phyloP scores from a whole-genome alignment of 2,329 filamentous ascomycete species.

The Phaeoacremonium minimum region DNA sequence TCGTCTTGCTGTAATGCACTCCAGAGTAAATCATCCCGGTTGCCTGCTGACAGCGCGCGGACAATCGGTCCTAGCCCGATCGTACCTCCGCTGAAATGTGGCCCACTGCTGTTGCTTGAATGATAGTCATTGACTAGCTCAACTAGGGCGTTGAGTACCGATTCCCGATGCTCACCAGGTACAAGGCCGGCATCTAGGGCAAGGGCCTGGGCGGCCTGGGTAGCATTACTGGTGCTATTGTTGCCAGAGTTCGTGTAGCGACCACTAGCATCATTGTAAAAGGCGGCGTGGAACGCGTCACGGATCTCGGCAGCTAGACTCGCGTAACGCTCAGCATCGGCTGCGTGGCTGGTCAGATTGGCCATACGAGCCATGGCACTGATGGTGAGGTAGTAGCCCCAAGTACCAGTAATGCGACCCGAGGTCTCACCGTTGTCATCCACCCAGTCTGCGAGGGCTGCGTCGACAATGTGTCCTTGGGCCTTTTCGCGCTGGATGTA shows the following conservation, averaged over 20 bases:
- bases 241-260: constrained; percentile 6
- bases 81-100: too few relatives aligned
- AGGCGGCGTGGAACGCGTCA: constrained; percentile 6
- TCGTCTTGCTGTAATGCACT: too few relatives aligned
- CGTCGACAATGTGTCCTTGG: constrained; percentile 5
- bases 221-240: too few relatives aligned
- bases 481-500: constrained; percentile 8
- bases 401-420: constrained; percentile 6
- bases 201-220: constrained; percentile 3
- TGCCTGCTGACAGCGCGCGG: too few relatives aligned
- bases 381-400: constrained; percentile 8
- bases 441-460: constrained; percentile 6
- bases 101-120: too few relatives aligned
- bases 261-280: constrained; percentile 4
- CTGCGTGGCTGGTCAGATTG: constrained; percentile 3
- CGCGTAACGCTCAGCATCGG: constrained; percentile 4
- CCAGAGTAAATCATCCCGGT: too few relatives aligned
- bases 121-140: too few relatives aligned
- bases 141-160: too few relatives aligned
- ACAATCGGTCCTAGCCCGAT: too few relatives aligned
- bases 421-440: constrained; percentile 3
- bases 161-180: too few relatives aligned
- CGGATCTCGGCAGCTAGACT: constrained; percentile 4
- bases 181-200: too few relatives aligned
- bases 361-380: constrained; percentile 7